phyloP scores from a whole-genome alignment of 495 filamentous ascomycete species.

The Cercophora newfieldiana region DNA sequence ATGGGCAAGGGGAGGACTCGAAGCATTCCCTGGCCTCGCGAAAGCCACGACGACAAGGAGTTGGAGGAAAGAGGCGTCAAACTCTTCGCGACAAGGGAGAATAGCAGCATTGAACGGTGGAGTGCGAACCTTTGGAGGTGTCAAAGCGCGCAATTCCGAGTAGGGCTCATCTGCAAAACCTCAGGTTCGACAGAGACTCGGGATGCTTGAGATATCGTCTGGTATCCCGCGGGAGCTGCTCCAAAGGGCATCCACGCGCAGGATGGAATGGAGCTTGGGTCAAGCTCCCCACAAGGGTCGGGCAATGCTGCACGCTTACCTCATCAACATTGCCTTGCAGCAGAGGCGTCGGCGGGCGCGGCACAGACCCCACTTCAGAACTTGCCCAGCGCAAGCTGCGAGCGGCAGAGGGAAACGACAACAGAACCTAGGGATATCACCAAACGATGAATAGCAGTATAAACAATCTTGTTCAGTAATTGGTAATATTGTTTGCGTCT shows the following conservation, averaged over 20 bases:
- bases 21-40: background rate
- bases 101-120: background rate
- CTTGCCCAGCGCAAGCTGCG: background rate
- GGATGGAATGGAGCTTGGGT: background rate
- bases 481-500: background rate
- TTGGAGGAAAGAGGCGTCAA: background rate
- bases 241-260: background rate
- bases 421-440: too few species aligned
- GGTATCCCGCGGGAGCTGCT: background rate
- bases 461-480: background rate
- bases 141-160: background rate
- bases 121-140: background rate
- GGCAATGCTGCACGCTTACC: slow-evolving; percentile 12
- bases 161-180: background rate
- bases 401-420: too few species aligned
- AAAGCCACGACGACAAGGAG: background rate
- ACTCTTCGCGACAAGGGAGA: background rate
- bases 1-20: background rate
- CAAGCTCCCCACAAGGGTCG: slow-evolving; percentile 5
- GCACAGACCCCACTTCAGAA: background rate
- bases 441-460: too few species aligned
- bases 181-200: background rate
- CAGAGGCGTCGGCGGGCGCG: background rate
- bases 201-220: background rate
- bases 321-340: slow-evolving; percentile 5